Evolutionary conservation across 2,329 filamentous ascomycete species (phyloP).

Genomic region (Fusarium camptoceras): DNA sequence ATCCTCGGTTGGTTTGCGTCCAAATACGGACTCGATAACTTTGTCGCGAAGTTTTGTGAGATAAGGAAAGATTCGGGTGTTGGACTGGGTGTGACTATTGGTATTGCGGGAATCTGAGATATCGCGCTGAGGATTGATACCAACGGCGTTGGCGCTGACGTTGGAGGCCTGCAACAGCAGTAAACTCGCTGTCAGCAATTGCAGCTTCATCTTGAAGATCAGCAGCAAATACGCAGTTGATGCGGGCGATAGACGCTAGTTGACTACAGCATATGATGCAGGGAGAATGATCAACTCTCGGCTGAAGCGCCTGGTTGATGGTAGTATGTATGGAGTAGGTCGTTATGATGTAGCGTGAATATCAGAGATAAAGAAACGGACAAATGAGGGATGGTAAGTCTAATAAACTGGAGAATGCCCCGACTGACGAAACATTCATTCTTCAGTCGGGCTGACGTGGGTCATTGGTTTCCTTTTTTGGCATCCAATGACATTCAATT

Average conservation of each 20-base stretch:
- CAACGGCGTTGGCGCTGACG: constrained; percentile 44
- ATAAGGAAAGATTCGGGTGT: constrained; percentile 57
- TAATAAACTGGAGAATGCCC: constrained; percentile 6
- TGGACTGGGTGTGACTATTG: constrained; percentile 17
- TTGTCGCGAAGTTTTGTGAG: constrained; percentile 64
- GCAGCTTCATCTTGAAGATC: constrained; percentile 43
- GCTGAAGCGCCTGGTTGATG: background rate
- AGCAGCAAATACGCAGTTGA: constrained; percentile 6
- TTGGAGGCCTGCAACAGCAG: constrained; percentile 45
- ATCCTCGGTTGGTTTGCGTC: constrained; percentile 54
- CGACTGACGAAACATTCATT: constrained; percentile 7
- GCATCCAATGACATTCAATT: background rate
- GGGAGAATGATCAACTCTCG: constrained; percentile 2
- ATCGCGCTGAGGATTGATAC: constrained; percentile 46
- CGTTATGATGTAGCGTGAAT: constrained; percentile 31
- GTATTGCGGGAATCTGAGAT: constrained; percentile 31
- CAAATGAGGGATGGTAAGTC: constrained; percentile 16
- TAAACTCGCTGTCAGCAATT: constrained; percentile 41
- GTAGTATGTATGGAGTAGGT: background rate
- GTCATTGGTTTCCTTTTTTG: background rate
- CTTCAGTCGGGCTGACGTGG: constrained; percentile 11
- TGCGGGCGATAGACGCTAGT: constrained; percentile 7
- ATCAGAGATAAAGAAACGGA: constrained; percentile 15
- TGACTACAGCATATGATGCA: background rate
- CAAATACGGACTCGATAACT: constrained; percentile 63